Percentiles rank a stretch among this genome's conserved stretches.
Evolutionary conservation across 1,284 basidiomycete species (phyloP).

Genomic region (Ustilago esculenta): DNA sequence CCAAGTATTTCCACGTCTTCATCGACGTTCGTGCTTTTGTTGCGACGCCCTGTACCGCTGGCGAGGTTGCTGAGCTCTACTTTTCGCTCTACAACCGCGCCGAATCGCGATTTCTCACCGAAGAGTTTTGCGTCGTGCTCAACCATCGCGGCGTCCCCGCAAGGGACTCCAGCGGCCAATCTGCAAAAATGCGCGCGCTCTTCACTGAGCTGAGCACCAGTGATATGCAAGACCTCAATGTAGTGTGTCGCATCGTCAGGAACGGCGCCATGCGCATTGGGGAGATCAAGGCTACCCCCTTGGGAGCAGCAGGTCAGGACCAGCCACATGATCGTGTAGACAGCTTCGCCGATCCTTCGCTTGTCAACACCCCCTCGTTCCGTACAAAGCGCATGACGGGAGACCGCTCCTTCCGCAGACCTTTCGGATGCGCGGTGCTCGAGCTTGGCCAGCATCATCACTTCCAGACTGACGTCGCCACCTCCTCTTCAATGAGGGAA

Average conservation of each 20-base stretch:
- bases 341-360: slow-evolving; percentile 30
- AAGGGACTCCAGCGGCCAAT: slow-evolving; percentile 70
- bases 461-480: slow-evolving; percentile 73
- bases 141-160: slow-evolving; percentile 90
- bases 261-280: slow-evolving; percentile 84
- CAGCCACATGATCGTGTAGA: slow-evolving; percentile 22
- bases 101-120: slow-evolving; percentile 84
- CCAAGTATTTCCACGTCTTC: slow-evolving; percentile 75
- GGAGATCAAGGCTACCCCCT: slow-evolving; percentile 62
- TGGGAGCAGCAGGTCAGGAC: slow-evolving; percentile 42
- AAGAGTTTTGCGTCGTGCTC: slow-evolving; percentile 89
- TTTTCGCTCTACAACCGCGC: slow-evolving; percentile 91
- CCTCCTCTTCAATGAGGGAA: slow-evolving; percentile 70
- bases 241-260: slow-evolving; percentile 81
- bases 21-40: slow-evolving; percentile 91
- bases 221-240: slow-evolving; percentile 75
- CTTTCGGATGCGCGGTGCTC: slow-evolving; percentile 92
- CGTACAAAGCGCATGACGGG: slow-evolving; percentile 48
- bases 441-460: slow-evolving; percentile 76
- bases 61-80: slow-evolving; percentile 90
- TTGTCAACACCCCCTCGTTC: slow-evolving; percentile 43
- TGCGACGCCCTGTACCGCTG: slow-evolving; percentile 85
- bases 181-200: slow-evolving; percentile 68
- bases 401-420: slow-evolving; percentile 75
- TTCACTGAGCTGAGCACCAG: slow-evolving; percentile 87